A percentile compares a stretch with the other conserved stretches of the same genome.
These are phyloP conservation scores for Henckelia pumila DNA, from an alignment of 257 asterid species.

Conservation along the genomic window DNA sequence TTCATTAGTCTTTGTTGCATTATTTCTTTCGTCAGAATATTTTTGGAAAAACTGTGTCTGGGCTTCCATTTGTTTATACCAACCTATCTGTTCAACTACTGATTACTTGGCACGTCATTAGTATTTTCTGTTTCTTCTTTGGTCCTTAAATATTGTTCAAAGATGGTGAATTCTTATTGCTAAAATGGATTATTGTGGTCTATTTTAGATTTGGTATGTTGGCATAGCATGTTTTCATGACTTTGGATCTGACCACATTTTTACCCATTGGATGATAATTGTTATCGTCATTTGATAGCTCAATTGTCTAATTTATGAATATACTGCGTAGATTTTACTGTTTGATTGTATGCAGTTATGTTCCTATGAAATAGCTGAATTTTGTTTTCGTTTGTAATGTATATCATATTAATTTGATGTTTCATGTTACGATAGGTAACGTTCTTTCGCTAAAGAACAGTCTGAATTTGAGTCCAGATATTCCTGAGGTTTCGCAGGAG, in stretches of 20 bases:
- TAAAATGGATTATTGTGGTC: conserved; percentile 10
- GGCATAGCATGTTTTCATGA: neutral
- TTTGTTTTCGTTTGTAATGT: conserved; percentile 5
- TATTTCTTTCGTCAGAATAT: neutral
- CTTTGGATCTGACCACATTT: conserved; percentile 6
- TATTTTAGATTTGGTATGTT: conserved; percentile 12
- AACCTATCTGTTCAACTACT: conserved; percentile 6
- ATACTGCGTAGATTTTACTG: neutral
- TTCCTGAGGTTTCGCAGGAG: conserved; percentile 90
- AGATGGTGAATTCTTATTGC: neutral
- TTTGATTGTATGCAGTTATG: neutral
- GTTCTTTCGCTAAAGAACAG: conserved; percentile 74
- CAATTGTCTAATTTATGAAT: neutral
- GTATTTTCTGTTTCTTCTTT: neutral
- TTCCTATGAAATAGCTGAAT: neutral
- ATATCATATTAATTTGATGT: conserved; percentile 23
- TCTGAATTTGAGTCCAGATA: conserved; percentile 78
- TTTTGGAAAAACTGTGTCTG: neutral
- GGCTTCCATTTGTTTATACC: neutral
- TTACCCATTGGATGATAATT: neutral
- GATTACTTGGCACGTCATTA: conserved; percentile 1
- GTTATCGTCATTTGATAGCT: neutral
- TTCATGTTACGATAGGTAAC: conserved; percentile 54
- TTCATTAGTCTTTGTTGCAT: neutral
- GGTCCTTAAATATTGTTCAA: neutral